Conservation (phyloP, 208 protist species). For the Novymonas esmeraldas region DNA sequence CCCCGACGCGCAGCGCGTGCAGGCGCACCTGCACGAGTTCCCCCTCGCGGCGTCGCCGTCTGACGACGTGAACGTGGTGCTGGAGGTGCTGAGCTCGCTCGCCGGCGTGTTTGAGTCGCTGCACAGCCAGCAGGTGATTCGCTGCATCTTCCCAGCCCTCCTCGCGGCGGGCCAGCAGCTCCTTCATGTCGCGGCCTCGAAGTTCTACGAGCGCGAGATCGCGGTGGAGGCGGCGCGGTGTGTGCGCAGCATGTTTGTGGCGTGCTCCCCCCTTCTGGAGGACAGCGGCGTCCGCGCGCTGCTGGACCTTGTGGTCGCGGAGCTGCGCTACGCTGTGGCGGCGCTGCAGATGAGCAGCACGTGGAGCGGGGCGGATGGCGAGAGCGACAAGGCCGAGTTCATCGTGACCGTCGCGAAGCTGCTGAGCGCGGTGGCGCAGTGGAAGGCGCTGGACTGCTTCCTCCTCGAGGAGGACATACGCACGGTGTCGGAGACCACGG, state of each 20-base stretch:
- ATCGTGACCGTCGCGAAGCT: slow-evolving; percentile 50
- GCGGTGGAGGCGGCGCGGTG: slow-evolving; percentile 43
- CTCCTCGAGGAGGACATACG: slow-evolving; percentile 47
- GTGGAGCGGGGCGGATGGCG: slow-evolving; percentile 45
- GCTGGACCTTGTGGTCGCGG: slow-evolving; percentile 37
- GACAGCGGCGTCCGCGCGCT: slow-evolving; percentile 37
- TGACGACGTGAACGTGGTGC: slow-evolving; percentile 33
- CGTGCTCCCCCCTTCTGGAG: slow-evolving; percentile 45
- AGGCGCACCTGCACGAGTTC: slow-evolving; percentile 19
- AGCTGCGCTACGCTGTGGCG: slow-evolving; percentile 21
- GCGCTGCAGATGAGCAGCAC: slow-evolving; percentile 21
- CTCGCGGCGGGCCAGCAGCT: slow-evolving; percentile 27
- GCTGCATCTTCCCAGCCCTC: slow-evolving; percentile 35
- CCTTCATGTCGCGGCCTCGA: slow-evolving; percentile 21
- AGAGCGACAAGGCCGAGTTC: slow-evolving; percentile 55
- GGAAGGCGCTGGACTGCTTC: slow-evolving; percentile 74
- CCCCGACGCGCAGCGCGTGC: slow-evolving; percentile 17
- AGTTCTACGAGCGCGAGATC: slow-evolving; percentile 46
- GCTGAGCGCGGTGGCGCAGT: slow-evolving; percentile 59
- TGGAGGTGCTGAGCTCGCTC: slow-evolving; percentile 36
- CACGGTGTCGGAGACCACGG: slow-evolving; percentile 36
- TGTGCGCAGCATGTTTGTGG: slow-evolving; percentile 50
- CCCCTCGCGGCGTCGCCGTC: slow-evolving; percentile 3
- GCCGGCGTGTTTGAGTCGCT: slow-evolving; percentile 57
- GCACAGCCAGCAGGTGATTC: slow-evolving; percentile 43